Evolutionary conservation across 345 rosid genomes (phyloP).

Genomic region (Garcia nutans): DNA sequence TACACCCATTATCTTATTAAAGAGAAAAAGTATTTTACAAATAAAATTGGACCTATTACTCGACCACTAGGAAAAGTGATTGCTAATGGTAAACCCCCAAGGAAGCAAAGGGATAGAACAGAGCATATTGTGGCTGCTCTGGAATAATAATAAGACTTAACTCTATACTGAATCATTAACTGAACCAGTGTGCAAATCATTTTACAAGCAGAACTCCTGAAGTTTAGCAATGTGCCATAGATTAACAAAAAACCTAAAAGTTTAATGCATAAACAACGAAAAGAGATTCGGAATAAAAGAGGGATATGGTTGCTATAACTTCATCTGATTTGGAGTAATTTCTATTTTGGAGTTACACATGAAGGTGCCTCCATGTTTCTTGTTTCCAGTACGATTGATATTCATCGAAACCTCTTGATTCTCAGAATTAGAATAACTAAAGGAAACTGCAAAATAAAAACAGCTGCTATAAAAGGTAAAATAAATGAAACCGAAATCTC

Average conservation of each 20-base stretch:
- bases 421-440: conserved; percentile 73
- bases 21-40: too few species aligned
- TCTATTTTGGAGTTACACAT: conserved; percentile 63
- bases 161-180: conserved; percentile 48
- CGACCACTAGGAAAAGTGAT: too few species aligned
- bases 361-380: conserved; percentile 68
- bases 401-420: conserved; percentile 86
- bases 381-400: conserved; percentile 74
- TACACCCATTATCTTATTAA: too few species aligned
- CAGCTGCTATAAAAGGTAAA: background rate
- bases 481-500: background rate
- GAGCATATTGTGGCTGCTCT: too few species aligned
- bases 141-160: too few species aligned
- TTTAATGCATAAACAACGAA: conserved; percentile 2
- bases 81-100: too few species aligned
- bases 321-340: conserved; percentile 90
- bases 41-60: too few species aligned
- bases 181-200: conserved; percentile 92
- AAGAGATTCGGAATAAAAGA: conserved; percentile 3
- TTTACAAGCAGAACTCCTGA: conserved; percentile 95
- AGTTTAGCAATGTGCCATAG: conserved; percentile 9
- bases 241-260: background rate
- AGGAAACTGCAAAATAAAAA: conserved; percentile 67
- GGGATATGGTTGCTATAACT: conserved; percentile 37
- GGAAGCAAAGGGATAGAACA: too few species aligned